phyloP scores from a whole-genome alignment of 2,329 filamentous ascomycete species.

The Sporothrix protearum region DNA sequence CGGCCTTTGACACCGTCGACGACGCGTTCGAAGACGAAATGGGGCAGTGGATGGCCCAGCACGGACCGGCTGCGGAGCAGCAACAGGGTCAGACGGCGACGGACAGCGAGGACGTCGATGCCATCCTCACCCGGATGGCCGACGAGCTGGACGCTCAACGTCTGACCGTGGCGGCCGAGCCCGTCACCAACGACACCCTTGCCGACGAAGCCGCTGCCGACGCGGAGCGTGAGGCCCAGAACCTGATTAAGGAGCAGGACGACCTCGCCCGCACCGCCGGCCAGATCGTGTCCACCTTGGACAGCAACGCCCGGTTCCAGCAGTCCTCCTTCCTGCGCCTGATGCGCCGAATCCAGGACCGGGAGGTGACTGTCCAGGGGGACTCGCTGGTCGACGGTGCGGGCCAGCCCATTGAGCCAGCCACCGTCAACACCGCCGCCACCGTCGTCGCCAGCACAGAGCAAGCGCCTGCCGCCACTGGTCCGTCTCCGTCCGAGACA shows the following conservation, averaged over 20 bases:
- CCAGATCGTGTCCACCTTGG: conserved; percentile 64
- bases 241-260: conserved; percentile 46
- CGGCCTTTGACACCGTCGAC: conserved; percentile 22
- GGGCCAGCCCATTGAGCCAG: conserved; percentile 29
- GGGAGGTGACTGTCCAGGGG: conserved; percentile 68
- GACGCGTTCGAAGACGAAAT: conserved; percentile 32
- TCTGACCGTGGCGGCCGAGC: background rate
- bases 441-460: background rate
- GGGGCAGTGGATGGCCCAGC: conserved; percentile 35
- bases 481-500: too few relatives aligned
- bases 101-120: conserved; percentile 28
- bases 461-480: too few relatives aligned
- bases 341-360: conserved; percentile 71
- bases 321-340: conserved; percentile 72
- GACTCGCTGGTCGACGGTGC: conserved; percentile 38
- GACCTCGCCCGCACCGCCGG: conserved; percentile 70
- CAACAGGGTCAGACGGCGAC: conserved; percentile 23
- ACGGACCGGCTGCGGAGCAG: conserved; percentile 31
- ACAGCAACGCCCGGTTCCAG: conserved; percentile 68
- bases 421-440: background rate
- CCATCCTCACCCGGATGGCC: conserved; percentile 31
- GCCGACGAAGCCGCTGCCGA: conserved; percentile 1
- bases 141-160: conserved; percentile 24
- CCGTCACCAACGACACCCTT: background rate
- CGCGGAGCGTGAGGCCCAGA: conserved; percentile 28